Base-by-base conservation (phyloP, 2,329 filamentous ascomycete species). In the Fusarium udum region DNA sequence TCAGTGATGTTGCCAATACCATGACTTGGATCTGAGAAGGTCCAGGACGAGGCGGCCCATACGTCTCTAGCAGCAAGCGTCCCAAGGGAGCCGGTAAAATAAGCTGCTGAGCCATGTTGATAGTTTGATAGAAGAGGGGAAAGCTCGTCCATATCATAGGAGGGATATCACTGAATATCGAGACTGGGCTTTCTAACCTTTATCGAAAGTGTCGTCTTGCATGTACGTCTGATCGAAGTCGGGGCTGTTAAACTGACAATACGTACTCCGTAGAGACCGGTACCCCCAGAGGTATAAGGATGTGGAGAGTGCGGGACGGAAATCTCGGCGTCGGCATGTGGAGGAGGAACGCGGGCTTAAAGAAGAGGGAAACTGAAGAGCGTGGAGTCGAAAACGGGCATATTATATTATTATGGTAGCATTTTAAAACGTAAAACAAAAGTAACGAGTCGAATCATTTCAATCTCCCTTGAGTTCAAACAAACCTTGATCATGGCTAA, bases 381-480 rank as follows among this genome's bases (percentile, higher is more conserved):
- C 26, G 8, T 4, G 5, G 20, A 15, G 22, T 28, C 15, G 0
- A 13, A 26, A 14, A 22, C 6, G 12, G 26, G 26, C 18, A 46
- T 46, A 22, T 22, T 15, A 15, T 28, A 5, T 1, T 1, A 14
- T 2, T 28, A 46, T 20, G 26, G 43, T 20, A 22, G 18, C 24
- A 28, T 22, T 14, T 46, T 4, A 14, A 6, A 26, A 14, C 14
- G 0, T 10, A 7, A 9, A 26, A 20, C 26, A 28, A 28, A 28
- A 15, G 0, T 13, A 46, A 20, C 6, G 0, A 28, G 26, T 46
- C 24, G 12, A 15, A 28, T 46, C 8, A 31, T 11, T 31, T 28
- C 18, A 28, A 15, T 3, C 5, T 13, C 8, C 8, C 18, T 20
- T 1, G 3, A 22, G 20, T 14, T 14, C 1, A 22, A 31, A 28